Evolutionary conservation across 495 filamentous ascomycete species (phyloP).

Genomic region (Halenospora varia): DNA sequence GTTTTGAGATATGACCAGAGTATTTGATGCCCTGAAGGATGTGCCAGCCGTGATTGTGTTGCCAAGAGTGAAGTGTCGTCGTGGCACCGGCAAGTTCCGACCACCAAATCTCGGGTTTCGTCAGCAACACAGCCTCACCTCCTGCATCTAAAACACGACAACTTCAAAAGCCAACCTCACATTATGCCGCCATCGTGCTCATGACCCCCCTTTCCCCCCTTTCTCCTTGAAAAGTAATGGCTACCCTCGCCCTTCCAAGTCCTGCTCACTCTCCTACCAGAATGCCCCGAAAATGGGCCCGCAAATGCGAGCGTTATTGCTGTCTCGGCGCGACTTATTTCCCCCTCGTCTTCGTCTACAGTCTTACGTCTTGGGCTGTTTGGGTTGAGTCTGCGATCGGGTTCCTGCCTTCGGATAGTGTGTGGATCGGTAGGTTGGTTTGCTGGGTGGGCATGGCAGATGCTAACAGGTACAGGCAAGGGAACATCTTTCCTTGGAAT

Average conservation of each 20-base stretch:
- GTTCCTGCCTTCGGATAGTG: conserved; percentile 46
- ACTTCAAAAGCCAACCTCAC: not conserved
- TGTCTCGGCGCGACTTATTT: conserved; percentile 79
- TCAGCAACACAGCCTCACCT: not conserved
- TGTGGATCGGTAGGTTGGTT: conserved; percentile 62
- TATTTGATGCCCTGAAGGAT: not conserved
- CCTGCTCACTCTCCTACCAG: conserved; percentile 19
- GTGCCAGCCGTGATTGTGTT: too few species aligned
- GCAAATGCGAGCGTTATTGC: conserved; percentile 78
- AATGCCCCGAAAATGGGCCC: conserved; percentile 54
- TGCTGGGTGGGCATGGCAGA: not conserved
- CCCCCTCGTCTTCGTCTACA: conserved; percentile 84
- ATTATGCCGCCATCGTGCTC: not conserved
- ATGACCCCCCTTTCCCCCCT: not conserved
- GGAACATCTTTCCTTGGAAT: conserved; percentile 55
- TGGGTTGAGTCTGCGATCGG: conserved; percentile 82
- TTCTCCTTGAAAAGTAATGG: conserved; percentile 12
- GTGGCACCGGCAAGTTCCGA: not conserved
- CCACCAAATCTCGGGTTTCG: not conserved
- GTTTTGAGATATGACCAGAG: not conserved
- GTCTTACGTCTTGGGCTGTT: conserved; percentile 82
- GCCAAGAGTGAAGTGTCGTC: too few species aligned
- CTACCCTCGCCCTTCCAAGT: conserved; percentile 19
- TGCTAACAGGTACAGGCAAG: conserved; percentile 30
- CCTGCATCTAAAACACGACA: not conserved